Percentiles rank a stretch among this genome's conserved stretches.
Conservation (phyloP, 495 filamentous ascomycete species). For the Cryomyces antarcticus region DNA sequence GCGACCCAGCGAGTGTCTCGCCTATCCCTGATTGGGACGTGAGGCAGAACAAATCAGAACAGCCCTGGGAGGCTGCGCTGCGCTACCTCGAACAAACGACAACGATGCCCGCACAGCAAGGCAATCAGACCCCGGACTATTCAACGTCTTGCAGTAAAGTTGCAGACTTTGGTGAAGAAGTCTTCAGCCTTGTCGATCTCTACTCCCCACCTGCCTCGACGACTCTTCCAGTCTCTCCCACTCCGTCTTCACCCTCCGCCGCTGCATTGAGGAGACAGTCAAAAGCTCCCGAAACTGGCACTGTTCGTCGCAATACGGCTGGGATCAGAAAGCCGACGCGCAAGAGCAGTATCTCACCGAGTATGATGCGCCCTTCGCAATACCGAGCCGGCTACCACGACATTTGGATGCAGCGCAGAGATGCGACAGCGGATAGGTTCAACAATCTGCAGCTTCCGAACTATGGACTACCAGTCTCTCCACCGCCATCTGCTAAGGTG, state of each 20-base stretch:
- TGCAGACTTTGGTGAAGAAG: conserved; percentile 6
- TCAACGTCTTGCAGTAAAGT: conserved; percentile 8
- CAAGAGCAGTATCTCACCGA: conserved; percentile 11
- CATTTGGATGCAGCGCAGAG: conserved; percentile 11
- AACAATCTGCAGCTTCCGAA: conserved; percentile 8
- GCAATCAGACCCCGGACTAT: conserved; percentile 6
- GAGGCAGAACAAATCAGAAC: background rate
- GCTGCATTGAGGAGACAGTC: too few species aligned
- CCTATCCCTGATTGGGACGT: conserved; percentile 12
- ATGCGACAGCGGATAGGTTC: conserved; percentile 11
- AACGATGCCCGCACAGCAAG: conserved; percentile 7
- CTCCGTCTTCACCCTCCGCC: too few species aligned
- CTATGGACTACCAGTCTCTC: conserved; percentile 8
- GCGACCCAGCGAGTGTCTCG: conserved; percentile 8
- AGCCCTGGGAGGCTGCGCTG: conserved; percentile 13
- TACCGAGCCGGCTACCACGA: conserved; percentile 12
- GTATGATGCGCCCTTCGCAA: conserved; percentile 19
- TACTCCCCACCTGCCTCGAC: too few species aligned
- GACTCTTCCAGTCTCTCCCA: too few species aligned
- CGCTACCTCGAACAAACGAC: conserved; percentile 8
- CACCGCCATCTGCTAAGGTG: conserved; percentile 12
- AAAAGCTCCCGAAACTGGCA: background rate
- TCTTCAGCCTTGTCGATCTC: conserved; percentile 6
- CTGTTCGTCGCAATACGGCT: background rate
- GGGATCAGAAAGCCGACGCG: conserved; percentile 5